A percentile compares a stretch with the other conserved stretches of the same genome.
phyloP scores from a whole-genome alignment of 495 filamentous ascomycete species.

The Hypoxylon rickii region DNA sequence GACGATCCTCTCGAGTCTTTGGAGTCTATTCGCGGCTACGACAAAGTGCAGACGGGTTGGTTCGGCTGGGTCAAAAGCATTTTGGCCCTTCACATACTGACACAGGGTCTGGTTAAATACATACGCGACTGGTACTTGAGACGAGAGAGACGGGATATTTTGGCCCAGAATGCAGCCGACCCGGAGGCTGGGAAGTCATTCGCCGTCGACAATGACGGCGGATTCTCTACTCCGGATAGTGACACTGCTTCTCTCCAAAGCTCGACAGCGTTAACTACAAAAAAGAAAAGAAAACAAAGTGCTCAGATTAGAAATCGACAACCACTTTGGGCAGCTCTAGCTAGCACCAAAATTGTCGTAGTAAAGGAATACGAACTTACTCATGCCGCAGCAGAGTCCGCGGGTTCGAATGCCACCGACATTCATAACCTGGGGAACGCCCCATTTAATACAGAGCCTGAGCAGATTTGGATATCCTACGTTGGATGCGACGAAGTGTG shows the following conservation, averaged over 20 bases:
- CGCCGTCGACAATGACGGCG: slow-evolving; percentile 44
- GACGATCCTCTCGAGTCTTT: slow-evolving; percentile 49
- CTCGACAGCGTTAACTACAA: slow-evolving; percentile 54
- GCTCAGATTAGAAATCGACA: slow-evolving; percentile 87
- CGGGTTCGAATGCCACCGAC: slow-evolving; percentile 74
- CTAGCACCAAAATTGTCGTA: slow-evolving; percentile 91
- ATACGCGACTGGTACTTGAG: slow-evolving; percentile 64
- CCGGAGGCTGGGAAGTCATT: slow-evolving; percentile 54
- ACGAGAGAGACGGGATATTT: slow-evolving; percentile 54
- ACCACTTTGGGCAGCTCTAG: slow-evolving; percentile 92
- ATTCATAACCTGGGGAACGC: slow-evolving; percentile 79
- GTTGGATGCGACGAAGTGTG: slow-evolving; percentile 80
- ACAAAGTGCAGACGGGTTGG: slow-evolving; percentile 51
- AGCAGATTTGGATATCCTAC: slow-evolving; percentile 85
- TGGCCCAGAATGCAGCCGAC: slow-evolving; percentile 49
- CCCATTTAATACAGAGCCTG: slow-evolving; percentile 70
- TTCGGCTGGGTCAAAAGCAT: slow-evolving; percentile 61
- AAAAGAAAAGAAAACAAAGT: slow-evolving; percentile 87
- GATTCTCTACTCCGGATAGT: slow-evolving; percentile 52
- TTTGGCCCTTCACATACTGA: slow-evolving; percentile 86
- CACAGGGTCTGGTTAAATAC: slow-evolving; percentile 72
- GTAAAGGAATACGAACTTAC: slow-evolving; percentile 91
- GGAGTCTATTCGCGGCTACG: slow-evolving; percentile 44
- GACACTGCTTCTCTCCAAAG: slow-evolving; percentile 43
- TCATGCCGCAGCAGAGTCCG: slow-evolving; percentile 73